Base-by-base conservation (phyloP, 2,329 filamentous ascomycete species). In the Colletotrichum sp. region DNA sequence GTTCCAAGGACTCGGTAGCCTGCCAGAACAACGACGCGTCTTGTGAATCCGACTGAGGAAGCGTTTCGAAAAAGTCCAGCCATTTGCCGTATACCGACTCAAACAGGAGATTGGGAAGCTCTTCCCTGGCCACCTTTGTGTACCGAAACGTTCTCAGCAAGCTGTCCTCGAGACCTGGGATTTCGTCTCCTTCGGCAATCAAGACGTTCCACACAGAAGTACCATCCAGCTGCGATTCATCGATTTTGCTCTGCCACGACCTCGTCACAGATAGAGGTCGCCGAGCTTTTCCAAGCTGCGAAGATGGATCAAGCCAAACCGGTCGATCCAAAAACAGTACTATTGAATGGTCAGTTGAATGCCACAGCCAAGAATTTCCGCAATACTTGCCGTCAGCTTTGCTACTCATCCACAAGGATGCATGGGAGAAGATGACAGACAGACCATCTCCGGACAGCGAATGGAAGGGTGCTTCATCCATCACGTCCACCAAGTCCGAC, bases 321-420 rank as follows among this genome's bases (percentile, higher is more conserved):
- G 80, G 79, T 16, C 79, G 74, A 63, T 85, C 82, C 16, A 86
- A 52, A 18, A 85, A 78, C 16, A 87, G 77, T 10, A 86, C 81
- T 74, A 16, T 21, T 3, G 9, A 28, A n/a, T 32, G 6, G 48
- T 76, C n/a, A 76, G 72, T 32, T 55, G 10, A 26, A 10, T 16
- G 15, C 28, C 15, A 30, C 15, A 39, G 9, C 24, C 13, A 18
- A 36, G 7, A 10, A 7, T 4, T 21, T n/a, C 9, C 9, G 10
- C 16, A 21, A 34, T 3, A 32, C 74, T 9, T 71, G 75, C 74
- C 61, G 18, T 81, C 77, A 13, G 78, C 80, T 52, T 78, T 78
- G 3, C 74, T 68, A 5, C 78, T 73, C 18, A 78, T 71, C 85
- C 85, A 86, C 15, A 85, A 63, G 24, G 83, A 84, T 7, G 79